Evolutionary conservation across 2,329 filamentous ascomycete genomes (phyloP), one percentile per base, ranked within the genome.

Genomic region (Teratosphaeria gauchensis): DNA sequence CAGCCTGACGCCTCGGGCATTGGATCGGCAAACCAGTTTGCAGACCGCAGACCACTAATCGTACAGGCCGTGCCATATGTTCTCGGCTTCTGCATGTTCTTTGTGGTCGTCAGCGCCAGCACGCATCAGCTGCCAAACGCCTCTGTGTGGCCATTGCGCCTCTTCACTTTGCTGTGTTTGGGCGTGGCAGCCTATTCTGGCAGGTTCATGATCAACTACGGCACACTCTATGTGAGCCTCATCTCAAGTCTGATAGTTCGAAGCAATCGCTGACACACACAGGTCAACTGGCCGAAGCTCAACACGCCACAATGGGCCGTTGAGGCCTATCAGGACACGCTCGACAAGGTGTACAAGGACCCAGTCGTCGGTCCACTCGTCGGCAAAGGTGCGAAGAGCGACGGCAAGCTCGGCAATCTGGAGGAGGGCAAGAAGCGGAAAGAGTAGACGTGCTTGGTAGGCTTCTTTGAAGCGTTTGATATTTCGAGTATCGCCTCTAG

Each of bases 391-490:
- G 90, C 91, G 2, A 82, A 90, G 62, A 96, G 90, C 75, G 89
- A 89, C 64, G 87, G 88, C 51, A 82, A 90, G 62, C 86, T 95
- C 66, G 82, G 90, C 33, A 94, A 88, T 66, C 84, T 95, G 57
- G 94, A 99, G 74, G 94, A 99, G 76, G 94, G 94, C 56, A 99
- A 99, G 82, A 99, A 96, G 83, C 89, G 94, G 72, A 95, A 95
- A 70, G 94, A 99, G 73, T 92, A 73, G 63, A 52, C 51, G 54
- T 9, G 5, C 3, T 28, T 11, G 16, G 32, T 11, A 21, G 32
- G 30, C 19, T n/a, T 14, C 16, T 28, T 21, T 31, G 2, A 7
- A 31, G 32, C 52, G 21, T 54, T 24, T 21, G 16, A 9, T 11
- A 21, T 48, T 21, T 5, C 42, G n/a, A 48, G 16, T 3, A 48